Base-by-base conservation (phyloP, 805 yeast genomes). In the Cyberlindnera sargentensis region DNA sequence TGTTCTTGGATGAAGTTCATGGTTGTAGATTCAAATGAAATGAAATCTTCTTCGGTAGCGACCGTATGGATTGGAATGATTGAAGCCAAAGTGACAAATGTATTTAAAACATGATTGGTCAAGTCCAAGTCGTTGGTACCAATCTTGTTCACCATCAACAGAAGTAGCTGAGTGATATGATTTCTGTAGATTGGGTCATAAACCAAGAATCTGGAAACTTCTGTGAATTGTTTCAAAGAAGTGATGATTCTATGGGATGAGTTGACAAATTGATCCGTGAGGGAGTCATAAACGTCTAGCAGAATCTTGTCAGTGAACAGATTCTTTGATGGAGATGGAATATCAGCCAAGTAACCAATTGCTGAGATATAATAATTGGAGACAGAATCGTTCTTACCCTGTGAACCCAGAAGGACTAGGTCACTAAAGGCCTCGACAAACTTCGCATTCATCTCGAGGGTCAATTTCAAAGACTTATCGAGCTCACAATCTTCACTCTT, bases 71-170 rank as follows among this genome's bases (percentile, higher is more conserved):
- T 70, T 1, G 96, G 96, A 3, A 84, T 75, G 44, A 80, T 82
- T 6, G 83, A 69, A 1, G 88, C 81, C 25, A 82, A 75, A 0
- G 86, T 70, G 8, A 86, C 82, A 43, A 93, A 73, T 20, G 84
- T 72, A 45, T 80, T 75, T 34, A 90, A 64, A 0, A 95, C 75
- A 41, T 78, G 73, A 11, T 80, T 70, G 0, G 96, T 82, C 57
- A 90, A 77, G 10, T 70, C 71, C 39, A 88, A 71, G 61, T 93
- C 99, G 58, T 90, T 93, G 1, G 90, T 76, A 58, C 93, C 98
- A 28, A 93, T 79, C 29, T 93, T 96, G 0, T 89, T 85, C 6
- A 89, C 60, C 2, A 82, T 66, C 61, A 87, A 70, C 27, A 80
- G 75, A 34, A 90, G 59, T 11, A 93, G 67, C 42, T 95, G 76